Base-by-base conservation (phyloP, 495 filamentous ascomycete species). In the Penicillium manginii region DNA sequence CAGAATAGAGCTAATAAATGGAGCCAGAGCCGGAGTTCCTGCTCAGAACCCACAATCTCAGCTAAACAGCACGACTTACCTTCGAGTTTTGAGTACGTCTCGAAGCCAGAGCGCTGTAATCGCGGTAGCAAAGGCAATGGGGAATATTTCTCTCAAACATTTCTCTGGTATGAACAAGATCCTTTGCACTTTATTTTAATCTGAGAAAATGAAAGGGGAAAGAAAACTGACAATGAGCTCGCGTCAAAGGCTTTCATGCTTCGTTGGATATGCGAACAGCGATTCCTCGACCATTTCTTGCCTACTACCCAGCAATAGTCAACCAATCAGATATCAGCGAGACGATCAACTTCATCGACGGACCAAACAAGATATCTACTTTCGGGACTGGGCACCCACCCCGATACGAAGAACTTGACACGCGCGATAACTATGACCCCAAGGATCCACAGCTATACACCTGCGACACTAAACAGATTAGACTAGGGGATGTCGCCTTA, bases 401-500 rank as follows among this genome's bases (percentile, higher is more conserved):
- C 0, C 9, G 19, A 17, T 68, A 66, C n/a, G 32, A 57, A 6
- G 19, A 46, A 10, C 58, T 68, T 8, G n/a, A 35, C 4, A 57
- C 52, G 4, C 63, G 68, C 9, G 60, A 58, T 29, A 62, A 29
- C 47, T 70, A 70, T 32, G 56, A 73, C 15, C 58, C 63, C 15
- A 12, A 9, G 6, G n/a, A 50, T 18, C 49, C 57, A 18, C 37
- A 18, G 43, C 0, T 65, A 53, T 52, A 71, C 65, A 2, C 57
- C 68, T 3, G 40, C 17, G 40, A 19, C 19, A 70, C 65, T 2
- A 67, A 52, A 29, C 21, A 11, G 45, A 39, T 45, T 15, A 70
- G 66, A 6, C 65, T 83, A 0, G 78, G 80, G 1, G 72, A 74
- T 46, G 58, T 82, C 43, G 69, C 63, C 9, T 70, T 74, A 1